A percentile compares a stretch with the other conserved stretches of the same genome.
These are phyloP conservation scores for Phytophthora vignae DNA, from an alignment of 352 stramenopile genomes.

Conservation along the genomic window DNA sequence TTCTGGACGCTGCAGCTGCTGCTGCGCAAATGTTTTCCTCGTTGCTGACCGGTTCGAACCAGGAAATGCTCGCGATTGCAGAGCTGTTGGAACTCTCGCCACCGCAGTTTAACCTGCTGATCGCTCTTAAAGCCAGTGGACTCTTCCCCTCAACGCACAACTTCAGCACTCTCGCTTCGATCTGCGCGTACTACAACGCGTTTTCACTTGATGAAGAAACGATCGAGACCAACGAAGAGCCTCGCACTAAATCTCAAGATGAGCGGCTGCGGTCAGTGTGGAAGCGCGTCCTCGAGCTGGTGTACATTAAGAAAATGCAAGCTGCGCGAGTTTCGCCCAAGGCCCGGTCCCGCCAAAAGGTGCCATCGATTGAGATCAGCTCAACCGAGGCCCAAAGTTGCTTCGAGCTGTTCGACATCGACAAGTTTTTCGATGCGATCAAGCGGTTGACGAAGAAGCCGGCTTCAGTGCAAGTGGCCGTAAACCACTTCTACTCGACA, in stretches of 20 bases:
- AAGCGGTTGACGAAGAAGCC: conserved; percentile 61
- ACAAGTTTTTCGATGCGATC: conserved; percentile 65
- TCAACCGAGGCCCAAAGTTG: conserved; percentile 7
- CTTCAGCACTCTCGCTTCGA: conserved; percentile 55
- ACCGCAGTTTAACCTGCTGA: conserved; percentile 72
- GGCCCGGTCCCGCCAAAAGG: conserved; percentile 11
- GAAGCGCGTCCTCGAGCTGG: conserved; percentile 63
- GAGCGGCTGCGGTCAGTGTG: conserved; percentile 50
- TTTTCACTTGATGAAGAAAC: conserved; percentile 56
- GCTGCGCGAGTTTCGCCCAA: conserved; percentile 17
- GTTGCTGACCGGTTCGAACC: conserved; percentile 40
- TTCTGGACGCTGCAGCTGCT: conserved; percentile 39
- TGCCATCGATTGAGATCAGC: not conserved
- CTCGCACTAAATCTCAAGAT: conserved; percentile 24
- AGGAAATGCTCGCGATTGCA: conserved; percentile 62
- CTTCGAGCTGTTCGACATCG: conserved; percentile 72
- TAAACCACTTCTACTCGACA: conserved; percentile 68
- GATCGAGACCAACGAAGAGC: conserved; percentile 35
- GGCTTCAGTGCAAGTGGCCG: conserved; percentile 47
- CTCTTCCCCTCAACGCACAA: conserved; percentile 56
- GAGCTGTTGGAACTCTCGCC: conserved; percentile 53
- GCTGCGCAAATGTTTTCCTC: conserved; percentile 56
- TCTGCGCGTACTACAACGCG: conserved; percentile 69
- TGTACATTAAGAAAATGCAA: conserved; percentile 71
- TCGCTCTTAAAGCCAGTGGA: conserved; percentile 58